Percentiles rank a stretch among this genome's conserved stretches.
Evolutionary conservation across 2,329 filamentous ascomycete species (phyloP).

Genomic region (Ophiostoma sp.): DNA sequence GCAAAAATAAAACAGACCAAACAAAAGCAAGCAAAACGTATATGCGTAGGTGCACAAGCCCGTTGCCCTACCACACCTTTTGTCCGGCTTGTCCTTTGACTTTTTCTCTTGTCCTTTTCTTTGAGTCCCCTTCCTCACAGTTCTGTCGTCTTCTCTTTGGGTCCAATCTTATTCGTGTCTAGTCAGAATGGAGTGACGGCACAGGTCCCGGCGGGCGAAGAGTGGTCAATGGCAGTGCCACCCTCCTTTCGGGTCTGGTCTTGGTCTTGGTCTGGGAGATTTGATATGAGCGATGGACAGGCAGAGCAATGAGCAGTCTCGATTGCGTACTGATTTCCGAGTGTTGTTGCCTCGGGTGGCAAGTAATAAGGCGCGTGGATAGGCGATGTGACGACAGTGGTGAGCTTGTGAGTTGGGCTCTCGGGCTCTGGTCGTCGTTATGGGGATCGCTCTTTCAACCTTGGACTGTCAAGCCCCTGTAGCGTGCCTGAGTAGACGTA

Average conservation of each 20-base stretch:
- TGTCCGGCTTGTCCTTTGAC: not conserved
- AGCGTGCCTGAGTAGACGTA: not conserved
- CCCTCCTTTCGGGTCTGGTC: slow-evolving; percentile 5
- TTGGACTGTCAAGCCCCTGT: not conserved
- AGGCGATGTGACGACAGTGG: not conserved
- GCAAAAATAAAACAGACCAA: slow-evolving; percentile 14
- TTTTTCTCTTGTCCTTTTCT: not conserved
- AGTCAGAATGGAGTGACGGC: not conserved
- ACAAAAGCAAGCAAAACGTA: not conserved
- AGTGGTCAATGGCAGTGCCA: not conserved
- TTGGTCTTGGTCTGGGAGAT: not conserved
- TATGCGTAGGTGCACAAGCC: not conserved
- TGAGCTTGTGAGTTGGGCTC: not conserved
- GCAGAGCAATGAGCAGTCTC: not conserved
- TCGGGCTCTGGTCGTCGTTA: not conserved
- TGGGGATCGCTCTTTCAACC: not conserved
- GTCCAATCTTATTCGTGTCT: slow-evolving; percentile 4
- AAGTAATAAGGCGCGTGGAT: not conserved
- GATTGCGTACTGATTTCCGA: not conserved
- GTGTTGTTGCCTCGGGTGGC: slow-evolving; percentile 7
- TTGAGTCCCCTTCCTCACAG: not conserved
- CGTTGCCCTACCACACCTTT: slow-evolving; percentile 6
- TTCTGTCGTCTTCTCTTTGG: not conserved
- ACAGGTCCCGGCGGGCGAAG: not conserved
- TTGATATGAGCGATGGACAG: not conserved